A percentile compares a stretch with the other conserved stretches of the same genome.
phyloP scores from a whole-genome alignment of 1,284 basidiomycete species.

The Ustilago shanxiensis region DNA sequence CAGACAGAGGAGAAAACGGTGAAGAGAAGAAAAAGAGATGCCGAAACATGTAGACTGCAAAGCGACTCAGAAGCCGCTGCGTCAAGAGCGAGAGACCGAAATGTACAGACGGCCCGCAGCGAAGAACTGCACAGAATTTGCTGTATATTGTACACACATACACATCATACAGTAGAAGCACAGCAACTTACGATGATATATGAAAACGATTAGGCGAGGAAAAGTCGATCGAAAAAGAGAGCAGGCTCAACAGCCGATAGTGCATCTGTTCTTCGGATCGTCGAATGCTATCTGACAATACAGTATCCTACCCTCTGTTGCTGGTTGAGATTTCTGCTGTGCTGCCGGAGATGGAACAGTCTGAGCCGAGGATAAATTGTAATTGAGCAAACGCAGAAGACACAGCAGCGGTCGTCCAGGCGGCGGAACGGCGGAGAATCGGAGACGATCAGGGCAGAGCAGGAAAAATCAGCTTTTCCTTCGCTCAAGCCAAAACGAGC shows the following conservation, averaged over 20 bases:
- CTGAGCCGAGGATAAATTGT: neutral
- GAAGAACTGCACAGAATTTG: too few relatives aligned
- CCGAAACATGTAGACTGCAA: too few relatives aligned
- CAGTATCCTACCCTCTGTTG: neutral
- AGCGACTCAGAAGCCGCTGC: neutral
- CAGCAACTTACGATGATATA: too few relatives aligned
- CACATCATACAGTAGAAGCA: neutral
- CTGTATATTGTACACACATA: too few relatives aligned
- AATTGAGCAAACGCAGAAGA: neutral
- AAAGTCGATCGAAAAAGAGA: too few relatives aligned
- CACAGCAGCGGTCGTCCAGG: neutral
- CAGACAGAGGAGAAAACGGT: too few relatives aligned
- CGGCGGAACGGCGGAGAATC: neutral
- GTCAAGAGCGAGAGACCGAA: conserved; percentile 5
- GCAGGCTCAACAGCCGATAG: conserved; percentile 2
- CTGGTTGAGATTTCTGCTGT: neutral
- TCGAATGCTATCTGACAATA: neutral
- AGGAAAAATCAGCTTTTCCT: neutral
- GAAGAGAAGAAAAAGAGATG: neutral
- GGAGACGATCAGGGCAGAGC: neutral
- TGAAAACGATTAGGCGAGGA: too few relatives aligned
- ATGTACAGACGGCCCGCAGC: neutral
- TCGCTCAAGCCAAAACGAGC: neutral
- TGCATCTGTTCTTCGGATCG: neutral
- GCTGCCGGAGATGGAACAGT: neutral